Evolutionary conservation across 768 basidiomycete species (phyloP).

Genomic region (Lactifluus rugatus): DNA sequence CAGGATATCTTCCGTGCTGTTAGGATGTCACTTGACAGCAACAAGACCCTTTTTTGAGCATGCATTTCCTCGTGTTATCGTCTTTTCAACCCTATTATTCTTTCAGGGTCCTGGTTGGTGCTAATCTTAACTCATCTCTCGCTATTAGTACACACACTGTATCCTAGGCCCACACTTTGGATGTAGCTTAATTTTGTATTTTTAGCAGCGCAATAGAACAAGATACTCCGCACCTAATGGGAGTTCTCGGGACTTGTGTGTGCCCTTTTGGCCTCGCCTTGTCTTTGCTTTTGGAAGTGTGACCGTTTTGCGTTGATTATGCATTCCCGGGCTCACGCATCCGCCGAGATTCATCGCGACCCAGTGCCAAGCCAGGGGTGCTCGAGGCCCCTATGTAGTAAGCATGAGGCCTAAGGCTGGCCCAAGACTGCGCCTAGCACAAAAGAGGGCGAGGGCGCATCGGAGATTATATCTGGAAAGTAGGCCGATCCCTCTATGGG

Average conservation of each 20-base stretch:
- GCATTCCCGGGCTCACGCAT: too few relatives aligned
- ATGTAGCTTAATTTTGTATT: constrained; percentile 13
- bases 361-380: neutral
- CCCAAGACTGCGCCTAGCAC: neutral
- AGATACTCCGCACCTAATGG: constrained; percentile 3
- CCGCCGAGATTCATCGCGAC: constrained; percentile 1
- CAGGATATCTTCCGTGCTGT: constrained; percentile 3
- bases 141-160: constrained; percentile 6
- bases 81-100: neutral
- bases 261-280: too few relatives aligned
- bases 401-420: neutral
- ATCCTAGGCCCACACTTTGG: constrained; percentile 7
- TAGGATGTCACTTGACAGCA: neutral
- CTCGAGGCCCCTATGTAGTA: neutral
- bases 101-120: neutral
- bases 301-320: neutral
- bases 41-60: constrained; percentile 1
- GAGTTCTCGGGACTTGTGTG: neutral
- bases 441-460: neutral
- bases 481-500: neutral
- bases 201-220: constrained; percentile 8
- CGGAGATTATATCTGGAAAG: neutral
- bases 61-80: neutral
- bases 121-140: constrained; percentile 1
- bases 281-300: too few relatives aligned